Evolutionary conservation across 371 early-diverging fungal genomes (phyloP).

Genomic region (Mortierella sp.): DNA sequence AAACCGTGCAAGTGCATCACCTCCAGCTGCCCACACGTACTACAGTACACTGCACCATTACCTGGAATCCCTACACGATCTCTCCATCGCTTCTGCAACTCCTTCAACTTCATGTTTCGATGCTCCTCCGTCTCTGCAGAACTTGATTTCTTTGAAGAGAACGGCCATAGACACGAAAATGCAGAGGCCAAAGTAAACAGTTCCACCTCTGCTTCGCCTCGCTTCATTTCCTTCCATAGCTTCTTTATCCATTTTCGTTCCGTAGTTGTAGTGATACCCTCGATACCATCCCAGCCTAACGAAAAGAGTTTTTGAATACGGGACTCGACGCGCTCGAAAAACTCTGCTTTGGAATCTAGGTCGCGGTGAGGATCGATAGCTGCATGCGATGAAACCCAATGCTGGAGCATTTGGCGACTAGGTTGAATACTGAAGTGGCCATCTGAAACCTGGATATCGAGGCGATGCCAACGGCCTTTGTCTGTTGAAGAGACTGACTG

Average conservation of each 20-base stretch:
- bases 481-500: slow-evolving; percentile 8
- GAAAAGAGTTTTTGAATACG: slow-evolving; percentile 20
- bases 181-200: slow-evolving; percentile 5
- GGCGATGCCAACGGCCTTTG: slow-evolving; percentile 50
- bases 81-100: slow-evolving; percentile 37
- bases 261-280: slow-evolving; percentile 32
- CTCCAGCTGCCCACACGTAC: slow-evolving; percentile 39
- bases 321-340: slow-evolving; percentile 29
- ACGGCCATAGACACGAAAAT: slow-evolving; percentile 17
- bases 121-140: slow-evolving; percentile 24
- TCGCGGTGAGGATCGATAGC: slow-evolving; percentile 24
- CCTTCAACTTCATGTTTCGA: slow-evolving; percentile 21
- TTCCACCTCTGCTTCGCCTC: slow-evolving; percentile 30
- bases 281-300: slow-evolving; percentile 39
- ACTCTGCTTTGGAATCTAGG: slow-evolving; percentile 12
- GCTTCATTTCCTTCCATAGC: slow-evolving; percentile 31
- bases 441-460: slow-evolving; percentile 43
- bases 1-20: slow-evolving; percentile 56
- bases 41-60: slow-evolving; percentile 30
- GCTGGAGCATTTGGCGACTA: slow-evolving; percentile 29
- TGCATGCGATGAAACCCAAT: slow-evolving; percentile 30
- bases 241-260: slow-evolving; percentile 44
- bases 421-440: slow-evolving; percentile 21
- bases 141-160: background rate
- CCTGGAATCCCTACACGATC: slow-evolving; percentile 34